These are phyloP conservation scores for Mortierella sp. DNA, from an alignment of 371 early-diverging fungal species.

Conservation along the genomic window DNA sequence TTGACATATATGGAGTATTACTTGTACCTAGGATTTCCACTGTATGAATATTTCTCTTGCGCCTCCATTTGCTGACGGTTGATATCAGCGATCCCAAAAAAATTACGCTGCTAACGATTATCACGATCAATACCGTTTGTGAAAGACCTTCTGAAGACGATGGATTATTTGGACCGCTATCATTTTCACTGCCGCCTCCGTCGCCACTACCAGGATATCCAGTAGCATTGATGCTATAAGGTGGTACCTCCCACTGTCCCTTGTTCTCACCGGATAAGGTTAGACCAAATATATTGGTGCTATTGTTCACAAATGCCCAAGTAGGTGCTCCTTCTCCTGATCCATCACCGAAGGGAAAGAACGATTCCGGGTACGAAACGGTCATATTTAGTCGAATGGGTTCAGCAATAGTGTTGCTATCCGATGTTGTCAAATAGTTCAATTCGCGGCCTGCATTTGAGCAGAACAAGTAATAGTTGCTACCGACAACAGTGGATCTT, in stretches of 20 bases:
- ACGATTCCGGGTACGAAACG: neutral
- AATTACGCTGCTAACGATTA: neutral
- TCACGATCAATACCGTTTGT: neutral
- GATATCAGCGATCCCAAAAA: neutral
- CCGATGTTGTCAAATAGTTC: conserved; percentile 11
- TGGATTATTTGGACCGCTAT: neutral
- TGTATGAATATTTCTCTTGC: neutral
- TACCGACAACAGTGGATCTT: neutral
- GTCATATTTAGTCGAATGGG: neutral
- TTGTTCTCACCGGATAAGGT: conserved; percentile 5
- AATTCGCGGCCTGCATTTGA: neutral
- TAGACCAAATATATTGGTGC: neutral
- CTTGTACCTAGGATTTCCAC: neutral
- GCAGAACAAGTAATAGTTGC: conserved; percentile 17
- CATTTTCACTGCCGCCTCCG: neutral
- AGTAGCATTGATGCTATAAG: neutral
- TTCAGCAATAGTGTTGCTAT: conserved; percentile 9
- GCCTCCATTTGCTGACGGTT: neutral
- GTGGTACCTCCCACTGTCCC: conserved; percentile 12
- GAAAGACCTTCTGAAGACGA: conserved; percentile 1
- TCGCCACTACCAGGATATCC: neutral
- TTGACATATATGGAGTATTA: neutral
- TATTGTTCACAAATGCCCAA: conserved; percentile 23
- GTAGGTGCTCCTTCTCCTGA: conserved; percentile 11
- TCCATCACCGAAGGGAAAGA: conserved; percentile 7